These are phyloP conservation scores for Fagopyrum homotropicum DNA, from an alignment of 148 eudicot genomes.

Conservation along the genomic window DNA sequence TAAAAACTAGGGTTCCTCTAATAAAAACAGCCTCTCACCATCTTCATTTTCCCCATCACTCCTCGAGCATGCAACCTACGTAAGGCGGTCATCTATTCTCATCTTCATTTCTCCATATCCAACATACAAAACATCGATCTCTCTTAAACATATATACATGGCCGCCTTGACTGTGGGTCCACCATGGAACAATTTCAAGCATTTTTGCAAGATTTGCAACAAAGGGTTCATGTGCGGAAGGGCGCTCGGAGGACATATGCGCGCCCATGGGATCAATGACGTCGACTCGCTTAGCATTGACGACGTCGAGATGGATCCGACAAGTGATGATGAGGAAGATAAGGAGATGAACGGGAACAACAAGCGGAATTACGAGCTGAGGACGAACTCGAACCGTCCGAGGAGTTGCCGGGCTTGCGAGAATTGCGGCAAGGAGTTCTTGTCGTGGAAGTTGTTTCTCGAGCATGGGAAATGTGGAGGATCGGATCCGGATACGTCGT, in stretches of 20 bases:
- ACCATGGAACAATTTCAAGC: constrained; percentile 46
- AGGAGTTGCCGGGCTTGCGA: constrained; percentile 22
- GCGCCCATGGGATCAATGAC: constrained; percentile 83
- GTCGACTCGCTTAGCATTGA: constrained; percentile 38
- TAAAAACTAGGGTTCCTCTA: constrained; percentile 69
- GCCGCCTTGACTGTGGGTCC: constrained; percentile 46
- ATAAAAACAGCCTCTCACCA: constrained; percentile 18
- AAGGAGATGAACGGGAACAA: constrained; percentile 9
- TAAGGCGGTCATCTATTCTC: too few relatives aligned
- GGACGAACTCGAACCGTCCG: constrained; percentile 74
- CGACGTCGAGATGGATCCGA: constrained; percentile 41
- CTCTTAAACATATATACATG: background rate
- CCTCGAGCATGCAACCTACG: too few relatives aligned
- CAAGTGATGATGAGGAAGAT: constrained; percentile 20
- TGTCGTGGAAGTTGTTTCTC: constrained; percentile 65
- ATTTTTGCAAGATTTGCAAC: constrained; percentile 79
- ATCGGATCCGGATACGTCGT: constrained; percentile 18
- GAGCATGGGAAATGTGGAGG: constrained; percentile 61
- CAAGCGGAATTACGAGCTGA: constrained; percentile 58
- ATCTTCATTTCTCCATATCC: constrained; percentile 2
- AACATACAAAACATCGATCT: background rate
- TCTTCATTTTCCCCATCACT: too few relatives aligned
- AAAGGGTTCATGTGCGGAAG: constrained; percentile 90
- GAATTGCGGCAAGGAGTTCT: constrained; percentile 48
- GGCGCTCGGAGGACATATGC: constrained; percentile 95